Base-by-base conservation (phyloP, 495 filamentous ascomycete species). In the Tuber magnatum region DNA sequence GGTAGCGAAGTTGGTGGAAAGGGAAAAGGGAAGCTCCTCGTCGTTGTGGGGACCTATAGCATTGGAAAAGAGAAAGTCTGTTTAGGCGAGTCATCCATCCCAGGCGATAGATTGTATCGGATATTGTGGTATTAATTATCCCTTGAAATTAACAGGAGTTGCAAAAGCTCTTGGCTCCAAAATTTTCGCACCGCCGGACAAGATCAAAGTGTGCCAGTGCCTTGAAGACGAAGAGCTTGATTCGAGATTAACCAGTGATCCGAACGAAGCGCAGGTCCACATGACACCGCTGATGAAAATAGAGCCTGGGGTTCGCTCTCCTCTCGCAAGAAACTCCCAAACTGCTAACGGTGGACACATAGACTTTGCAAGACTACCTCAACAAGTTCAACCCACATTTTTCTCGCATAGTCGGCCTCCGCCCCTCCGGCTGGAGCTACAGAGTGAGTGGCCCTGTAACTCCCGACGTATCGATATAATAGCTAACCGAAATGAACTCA, bases 51-150 rank as follows among this genome's bases (percentile, higher is more conserved):
- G 73, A 99, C 95, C 3, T 99, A 99, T 85, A 93, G 90, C 75
- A 99, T 99, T 79, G 95, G 95, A 83, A 99, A 99, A 85, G 95
- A 99, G 83, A 90, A 93, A 73, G 92, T 99, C 80, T 98, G 95
- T 83, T 84, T 96, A 32, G 94, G 93, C 73, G 94, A 97, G 22
- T 87, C 88, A 73, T 93, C 94, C 3, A 89, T 97, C 20, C 86
- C 89, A 68, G 91, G 89, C 81, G 97, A 96, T 97, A 97, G 82
- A 97, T 90, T 81, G 93, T 94, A 0, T 88, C 91, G 1, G 86
- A 93, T 61, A 28, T 65, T 35, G 56, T 65, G 56, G 56, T 35
- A 35, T 65, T 65, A 65, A 65, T 65, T 35, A 35, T 65, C 8
- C 28, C 0, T 84, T 86, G 44, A 87, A 20, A 92, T 24, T 20